Conservation (phyloP, 2,329 filamentous ascomycete genomes). For the Epichloe hybrida region DNA sequence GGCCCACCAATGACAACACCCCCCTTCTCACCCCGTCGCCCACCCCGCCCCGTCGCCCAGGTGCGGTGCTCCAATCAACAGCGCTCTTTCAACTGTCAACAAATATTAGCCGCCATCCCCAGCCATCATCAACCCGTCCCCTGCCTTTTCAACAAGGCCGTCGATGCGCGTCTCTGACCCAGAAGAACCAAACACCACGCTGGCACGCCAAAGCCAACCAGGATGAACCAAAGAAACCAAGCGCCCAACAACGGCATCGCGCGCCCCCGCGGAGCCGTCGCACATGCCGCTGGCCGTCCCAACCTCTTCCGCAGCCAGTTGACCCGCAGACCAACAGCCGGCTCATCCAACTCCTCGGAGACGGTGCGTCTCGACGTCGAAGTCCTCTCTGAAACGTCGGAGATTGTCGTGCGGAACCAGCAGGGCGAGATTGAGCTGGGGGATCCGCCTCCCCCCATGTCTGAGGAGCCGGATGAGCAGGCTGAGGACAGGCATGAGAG, state of each 20-base stretch:
- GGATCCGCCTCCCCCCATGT: constrained; percentile 23
- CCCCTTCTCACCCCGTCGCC: no score
- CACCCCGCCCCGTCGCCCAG: no score
- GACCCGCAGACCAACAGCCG: constrained; percentile 40
- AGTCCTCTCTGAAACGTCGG: constrained; percentile 29
- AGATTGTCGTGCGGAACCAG: constrained; percentile 50
- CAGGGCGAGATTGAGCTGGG: constrained; percentile 49
- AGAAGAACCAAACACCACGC: neutral
- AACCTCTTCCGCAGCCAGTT: constrained; percentile 49
- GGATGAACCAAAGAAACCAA: constrained; percentile 3
- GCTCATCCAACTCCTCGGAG: constrained; percentile 26
- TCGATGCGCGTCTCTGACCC: neutral
- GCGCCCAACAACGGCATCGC: neutral
- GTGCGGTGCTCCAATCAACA: no score
- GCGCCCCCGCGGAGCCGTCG: constrained; percentile 2
- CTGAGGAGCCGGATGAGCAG: constrained; percentile 38
- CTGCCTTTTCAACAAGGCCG: no score
- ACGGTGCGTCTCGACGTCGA: constrained; percentile 36
- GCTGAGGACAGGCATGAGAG: constrained; percentile 45
- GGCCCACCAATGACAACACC: no score
- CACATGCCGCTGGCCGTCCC: constrained; percentile 4
- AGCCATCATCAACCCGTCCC: no score
- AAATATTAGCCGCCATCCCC: no score
- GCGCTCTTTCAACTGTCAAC: no score
- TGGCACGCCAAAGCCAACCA: neutral